Conservation (phyloP, 2,329 filamentous ascomycete species). For the Eutypella sp. region DNA sequence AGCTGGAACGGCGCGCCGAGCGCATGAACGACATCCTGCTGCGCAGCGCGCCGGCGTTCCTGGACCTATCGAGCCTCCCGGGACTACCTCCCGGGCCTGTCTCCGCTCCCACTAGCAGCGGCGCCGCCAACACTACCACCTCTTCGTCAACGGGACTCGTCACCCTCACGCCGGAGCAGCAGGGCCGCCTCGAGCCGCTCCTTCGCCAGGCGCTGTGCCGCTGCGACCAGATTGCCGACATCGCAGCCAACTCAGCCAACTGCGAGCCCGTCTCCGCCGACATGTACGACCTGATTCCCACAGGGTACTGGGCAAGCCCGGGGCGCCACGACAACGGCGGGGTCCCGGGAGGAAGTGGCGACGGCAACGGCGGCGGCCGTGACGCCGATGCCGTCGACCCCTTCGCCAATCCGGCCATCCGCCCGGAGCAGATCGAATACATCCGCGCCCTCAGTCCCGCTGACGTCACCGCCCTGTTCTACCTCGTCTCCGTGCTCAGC, state of each 20-base stretch:
- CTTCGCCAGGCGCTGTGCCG: constrained; percentile 16
- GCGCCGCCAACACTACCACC: no score
- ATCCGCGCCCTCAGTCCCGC: constrained; percentile 14
- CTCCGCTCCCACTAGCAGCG: no score
- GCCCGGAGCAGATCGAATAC: constrained; percentile 16
- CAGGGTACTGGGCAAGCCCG: background rate
- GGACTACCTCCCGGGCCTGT: no score
- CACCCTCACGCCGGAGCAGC: constrained; percentile 5
- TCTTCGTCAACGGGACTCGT: no score
- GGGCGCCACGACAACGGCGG: background rate
- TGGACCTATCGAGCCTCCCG: no score
- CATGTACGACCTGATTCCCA: constrained; percentile 4
- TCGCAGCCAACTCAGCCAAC: constrained; percentile 17
- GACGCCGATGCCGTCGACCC: no score
- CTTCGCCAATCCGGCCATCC: constrained; percentile 9
- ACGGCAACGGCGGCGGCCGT: background rate
- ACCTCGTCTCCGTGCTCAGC: constrained; percentile 10
- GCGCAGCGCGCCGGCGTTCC: constrained; percentile 1
- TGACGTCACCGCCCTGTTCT: constrained; percentile 16
- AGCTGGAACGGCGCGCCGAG: constrained; percentile 18
- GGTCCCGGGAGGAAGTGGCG: background rate
- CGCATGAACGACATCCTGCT: constrained; percentile 13
- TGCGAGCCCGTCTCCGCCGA: background rate
- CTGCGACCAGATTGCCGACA: constrained; percentile 23
- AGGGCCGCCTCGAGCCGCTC: constrained; percentile 5